Evolutionary conservation across 306 rosid species (phyloP).

Genomic region (Rosa chinensis): DNA sequence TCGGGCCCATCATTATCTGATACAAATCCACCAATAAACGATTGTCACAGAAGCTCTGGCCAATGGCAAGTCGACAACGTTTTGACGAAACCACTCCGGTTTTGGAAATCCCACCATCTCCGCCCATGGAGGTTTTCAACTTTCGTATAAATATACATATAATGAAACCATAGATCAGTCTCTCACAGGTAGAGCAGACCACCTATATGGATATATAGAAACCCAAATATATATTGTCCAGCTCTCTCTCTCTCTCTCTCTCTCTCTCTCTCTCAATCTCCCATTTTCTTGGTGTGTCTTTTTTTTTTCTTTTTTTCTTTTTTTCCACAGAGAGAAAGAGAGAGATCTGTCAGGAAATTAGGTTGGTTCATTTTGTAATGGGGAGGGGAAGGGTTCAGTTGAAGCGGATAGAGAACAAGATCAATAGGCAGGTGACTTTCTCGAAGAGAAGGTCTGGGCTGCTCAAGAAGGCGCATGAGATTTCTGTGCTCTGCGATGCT

Average conservation of each 20-base stretch:
- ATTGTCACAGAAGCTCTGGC: conserved; percentile 19
- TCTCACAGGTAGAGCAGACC: not conserved
- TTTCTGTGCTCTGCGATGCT: conserved; percentile 93
- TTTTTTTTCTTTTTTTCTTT: not conserved
- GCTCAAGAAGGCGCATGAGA: conserved; percentile 85
- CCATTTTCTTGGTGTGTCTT: not conserved
- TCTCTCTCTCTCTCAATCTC: not conserved
- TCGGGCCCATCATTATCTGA: not conserved
- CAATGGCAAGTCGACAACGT: conserved; percentile 63
- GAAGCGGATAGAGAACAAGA: conserved; percentile 95
- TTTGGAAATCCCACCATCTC: conserved; percentile 33
- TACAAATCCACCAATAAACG: not conserved
- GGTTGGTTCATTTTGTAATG: conserved; percentile 30
- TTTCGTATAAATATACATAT: conserved; percentile 12
- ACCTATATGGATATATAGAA: not conserved
- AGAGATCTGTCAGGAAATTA: not conserved
- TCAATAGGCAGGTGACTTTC: conserved; percentile 88
- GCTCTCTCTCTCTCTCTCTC: not conserved
- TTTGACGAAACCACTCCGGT: conserved; percentile 49
- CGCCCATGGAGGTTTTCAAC: conserved; percentile 8
- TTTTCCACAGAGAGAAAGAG: not conserved
- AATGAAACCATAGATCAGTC: not conserved
- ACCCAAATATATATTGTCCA: not conserved
- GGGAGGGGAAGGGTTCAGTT: conserved; percentile 87
- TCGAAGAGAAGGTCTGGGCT: conserved; percentile 83